These are phyloP conservation scores for Curvularia eragrostidis DNA, from an alignment of 2,329 filamentous ascomycete genomes.

Conservation along the genomic window DNA sequence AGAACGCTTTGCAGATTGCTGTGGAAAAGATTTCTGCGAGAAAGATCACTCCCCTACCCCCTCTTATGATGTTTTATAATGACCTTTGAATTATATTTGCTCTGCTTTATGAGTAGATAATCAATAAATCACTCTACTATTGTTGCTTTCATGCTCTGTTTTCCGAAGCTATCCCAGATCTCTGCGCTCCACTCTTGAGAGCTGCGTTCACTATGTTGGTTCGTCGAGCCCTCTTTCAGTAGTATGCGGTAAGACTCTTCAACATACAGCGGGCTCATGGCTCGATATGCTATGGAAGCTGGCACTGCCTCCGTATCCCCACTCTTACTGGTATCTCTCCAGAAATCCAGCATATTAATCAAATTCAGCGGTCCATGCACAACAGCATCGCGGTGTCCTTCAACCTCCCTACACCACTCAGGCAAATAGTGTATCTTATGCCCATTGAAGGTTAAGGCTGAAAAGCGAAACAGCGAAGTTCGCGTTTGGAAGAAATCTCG, in stretches of 20 bases:
- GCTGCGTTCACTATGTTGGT: background rate
- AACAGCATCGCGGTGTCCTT: slow-evolving; percentile 76
- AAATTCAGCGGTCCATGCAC: slow-evolving; percentile 88
- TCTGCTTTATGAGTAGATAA: background rate
- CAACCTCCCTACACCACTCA: slow-evolving; percentile 70
- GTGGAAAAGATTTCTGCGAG: too few relatives aligned
- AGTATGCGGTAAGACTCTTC: slow-evolving; percentile 41
- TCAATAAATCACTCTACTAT: slow-evolving; percentile 27
- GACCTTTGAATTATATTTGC: slow-evolving; percentile 5
- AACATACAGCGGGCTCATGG: slow-evolving; percentile 45
- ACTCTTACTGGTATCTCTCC: slow-evolving; percentile 35
- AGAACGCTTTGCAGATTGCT: too few relatives aligned
- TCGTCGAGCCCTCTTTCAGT: slow-evolving; percentile 14
- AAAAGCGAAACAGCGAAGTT: slow-evolving; percentile 85
- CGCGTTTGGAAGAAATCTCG: slow-evolving; percentile 70
- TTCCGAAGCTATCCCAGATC: slow-evolving; percentile 45
- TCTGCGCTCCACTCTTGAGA: slow-evolving; percentile 30
- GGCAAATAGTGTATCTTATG: slow-evolving; percentile 88
- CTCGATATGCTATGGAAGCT: slow-evolving; percentile 38
- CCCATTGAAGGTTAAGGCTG: slow-evolving; percentile 89
- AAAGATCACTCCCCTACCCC: too few relatives aligned
- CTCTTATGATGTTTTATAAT: background rate
- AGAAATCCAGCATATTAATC: slow-evolving; percentile 52
- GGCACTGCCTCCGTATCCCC: slow-evolving; percentile 30
- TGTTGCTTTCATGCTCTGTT: slow-evolving; percentile 40